Evolutionary conservation across 2,329 filamentous ascomycete genomes (phyloP), one percentile per base, ranked within the genome.

Genomic region (Pestalotiopsis sp.): DNA sequence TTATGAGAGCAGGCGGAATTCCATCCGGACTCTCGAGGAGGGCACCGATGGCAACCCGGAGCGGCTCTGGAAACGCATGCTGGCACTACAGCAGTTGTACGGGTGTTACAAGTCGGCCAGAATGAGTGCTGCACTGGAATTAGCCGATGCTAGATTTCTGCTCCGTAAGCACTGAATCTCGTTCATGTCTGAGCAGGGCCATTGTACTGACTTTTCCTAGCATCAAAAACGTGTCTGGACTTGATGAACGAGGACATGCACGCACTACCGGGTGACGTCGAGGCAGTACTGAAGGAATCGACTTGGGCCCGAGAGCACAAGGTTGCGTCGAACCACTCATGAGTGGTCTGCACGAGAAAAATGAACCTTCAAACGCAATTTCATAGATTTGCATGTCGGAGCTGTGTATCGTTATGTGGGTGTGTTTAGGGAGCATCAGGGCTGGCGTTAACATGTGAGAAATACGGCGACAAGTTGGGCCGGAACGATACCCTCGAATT

Each of bases 21-120:
- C 76, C 9, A 67, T 78, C 35, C 73, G 73, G 66, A 74, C 73
- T 1, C 63, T 78, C 40, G 76, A 78, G 66, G 74, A 76, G 48
- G 78, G 79, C 13, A 81, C 76, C 60, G 71, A 73, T 26, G 78
- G 81, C 38, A 81, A 83, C 68, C 82, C 79, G 3, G 75, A 78
- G 22, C 78, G 80, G 44, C 73, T 85, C 3, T 85, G 83, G 83
- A 73, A 76, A 62, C 83, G 83, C 70, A 85, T 85, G 83, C 77
- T 85, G 2, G 79, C 81, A 61, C 76, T 85, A 9, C 83, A 85
- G 73, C 76, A 78, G 68, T 78, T 75, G 4, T 85, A 83, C 65
- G 80, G 81, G 5, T 85, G 83, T 75, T 85, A 85, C 70, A 83
- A 81, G 35, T 85, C 83, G 20, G 81, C 83, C 14, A 75, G 83